phyloP scores from a whole-genome alignment of 2,329 filamentous ascomycete genomes.

The Paracoccidioides brasiliensis region DNA sequence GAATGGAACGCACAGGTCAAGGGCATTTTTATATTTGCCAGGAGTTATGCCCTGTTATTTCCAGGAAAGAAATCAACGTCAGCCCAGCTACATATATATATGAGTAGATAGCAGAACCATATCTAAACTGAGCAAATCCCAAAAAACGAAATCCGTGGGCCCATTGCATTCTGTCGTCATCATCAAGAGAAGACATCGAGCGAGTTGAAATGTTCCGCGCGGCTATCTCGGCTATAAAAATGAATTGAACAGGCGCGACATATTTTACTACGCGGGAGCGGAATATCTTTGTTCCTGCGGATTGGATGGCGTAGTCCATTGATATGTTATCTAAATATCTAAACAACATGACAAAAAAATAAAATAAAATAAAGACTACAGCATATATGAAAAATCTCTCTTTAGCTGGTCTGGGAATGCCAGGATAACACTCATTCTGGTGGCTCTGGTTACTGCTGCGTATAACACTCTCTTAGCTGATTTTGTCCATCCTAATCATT shows the following conservation, averaged over 20 bases:
- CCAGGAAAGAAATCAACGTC: neutral
- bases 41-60: conserved; percentile 1
- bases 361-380: neutral
- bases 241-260: neutral
- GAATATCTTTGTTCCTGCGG: conserved; percentile 1
- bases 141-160: neutral
- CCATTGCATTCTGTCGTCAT: neutral
- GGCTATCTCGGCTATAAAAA: neutral
- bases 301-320: neutral
- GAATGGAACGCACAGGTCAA: conserved; percentile 24
- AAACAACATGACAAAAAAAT: neutral
- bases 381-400: neutral
- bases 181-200: neutral
- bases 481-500: neutral
- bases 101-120: neutral
- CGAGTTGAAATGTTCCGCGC: neutral
- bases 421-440: neutral
- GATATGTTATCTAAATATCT: neutral
- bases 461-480: neutral
- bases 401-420: neutral
- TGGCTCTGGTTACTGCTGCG: neutral
- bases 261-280: neutral
- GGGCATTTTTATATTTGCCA: conserved; percentile 17
- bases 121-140: neutral
- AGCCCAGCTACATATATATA: neutral